Evolutionary conservation across 164 flowering plant species (phyloP).

Genomic region (Vitis amurensis): DNA sequence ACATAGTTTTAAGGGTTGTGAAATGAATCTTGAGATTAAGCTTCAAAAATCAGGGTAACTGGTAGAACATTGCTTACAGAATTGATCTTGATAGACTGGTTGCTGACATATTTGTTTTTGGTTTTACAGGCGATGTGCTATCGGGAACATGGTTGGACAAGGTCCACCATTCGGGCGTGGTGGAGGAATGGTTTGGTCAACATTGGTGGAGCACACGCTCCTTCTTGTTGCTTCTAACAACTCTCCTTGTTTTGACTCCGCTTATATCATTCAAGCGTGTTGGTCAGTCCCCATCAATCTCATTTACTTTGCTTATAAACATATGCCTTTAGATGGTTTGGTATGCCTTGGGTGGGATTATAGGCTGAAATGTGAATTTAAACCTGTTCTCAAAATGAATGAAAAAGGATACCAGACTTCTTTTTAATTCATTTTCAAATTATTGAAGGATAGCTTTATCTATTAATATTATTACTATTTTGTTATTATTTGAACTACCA

Average conservation of each 20-base stretch:
- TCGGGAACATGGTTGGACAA: conserved; percentile 68
- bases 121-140: conserved; percentile 71
- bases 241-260: conserved; percentile 63
- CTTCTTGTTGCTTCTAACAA: conserved; percentile 55
- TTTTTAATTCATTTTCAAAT: not conserved
- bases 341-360: too few relatives aligned
- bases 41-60: not conserved
- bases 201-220: conserved; percentile 80
- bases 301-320: not conserved
- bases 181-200: conserved; percentile 84
- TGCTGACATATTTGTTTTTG: not conserved
- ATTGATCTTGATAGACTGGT: not conserved
- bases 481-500: too few relatives aligned
- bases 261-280: conserved; percentile 74
- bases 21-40: not conserved
- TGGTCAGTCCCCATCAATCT: conserved; percentile 40
- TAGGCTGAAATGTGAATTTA: too few relatives aligned
- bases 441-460: not conserved
- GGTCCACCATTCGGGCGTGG: conserved; percentile 63
- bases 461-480: too few relatives aligned
- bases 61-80: too few relatives aligned
- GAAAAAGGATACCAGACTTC: not conserved
- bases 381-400: too few relatives aligned
- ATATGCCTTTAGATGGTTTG: not conserved
- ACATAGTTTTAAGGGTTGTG: not conserved